Base-by-base conservation (phyloP, 2,329 filamentous ascomycete species). In the Ciborinia camelliae region DNA sequence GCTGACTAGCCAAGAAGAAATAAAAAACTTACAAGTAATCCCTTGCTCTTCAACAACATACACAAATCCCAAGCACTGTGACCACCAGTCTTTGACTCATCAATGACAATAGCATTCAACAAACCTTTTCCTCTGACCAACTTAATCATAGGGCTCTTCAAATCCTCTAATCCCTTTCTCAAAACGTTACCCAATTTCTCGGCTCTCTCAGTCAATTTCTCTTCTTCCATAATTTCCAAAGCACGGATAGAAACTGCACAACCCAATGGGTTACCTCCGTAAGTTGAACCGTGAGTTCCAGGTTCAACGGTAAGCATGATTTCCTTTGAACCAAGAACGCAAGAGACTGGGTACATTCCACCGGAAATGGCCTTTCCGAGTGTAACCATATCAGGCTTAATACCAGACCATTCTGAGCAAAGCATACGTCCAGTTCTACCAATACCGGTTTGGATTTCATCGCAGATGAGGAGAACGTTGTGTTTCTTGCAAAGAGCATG, bases 361-460 rank as follows among this genome's bases (percentile, higher is more conserved):
- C 95, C 95, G 41, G 92, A 97, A 76, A 99, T 97, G 71, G 95
- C 95, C 82, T 99, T 99, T 75, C 95, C 95, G 41, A 99, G 87
- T 55, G 96, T 89, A 30, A 99, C 90, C 74, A 99, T 84, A 76
- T 99, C 95, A 47, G 94, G 95, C 82, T 94, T 96, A 82, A 99
- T 92, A 71, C 89, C 90, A 64, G 91, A 89, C 93, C 95, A 98
- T 79, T 99, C 87, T 74, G 91, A 90, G 83, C 92, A 97, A 63
- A 99, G 87, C 81, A 99, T 90, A 75, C 90, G 91, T 62, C 95
- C 95, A 23, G 95, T 99, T 69, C 95, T 89, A 63, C 92, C 95
- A 75, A 99, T 97, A 70, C 94, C 94, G 6, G 95, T 99, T 80
- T 99, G 95, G 73, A 99, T 97, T 83, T 99, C 95, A 77, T 99